Evolutionary conservation across 2,329 filamentous ascomycete species (phyloP), one percentile per base, ranked within the genome.

Genomic region (Exophiala alcalophila): DNA sequence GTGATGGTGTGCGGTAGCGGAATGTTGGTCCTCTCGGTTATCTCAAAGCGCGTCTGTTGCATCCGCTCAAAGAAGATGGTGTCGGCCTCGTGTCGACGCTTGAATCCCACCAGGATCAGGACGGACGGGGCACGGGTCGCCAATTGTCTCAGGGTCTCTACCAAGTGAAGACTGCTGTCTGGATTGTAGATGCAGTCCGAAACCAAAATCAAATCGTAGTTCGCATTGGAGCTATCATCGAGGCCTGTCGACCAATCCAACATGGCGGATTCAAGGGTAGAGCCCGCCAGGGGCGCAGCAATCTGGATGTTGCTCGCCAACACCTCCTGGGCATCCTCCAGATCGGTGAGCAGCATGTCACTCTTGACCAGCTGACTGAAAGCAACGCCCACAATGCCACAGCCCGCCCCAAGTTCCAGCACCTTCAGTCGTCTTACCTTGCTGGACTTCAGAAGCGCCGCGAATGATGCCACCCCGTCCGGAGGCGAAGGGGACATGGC

Each of bases 131-230:
- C 77, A 20, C 59, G 59, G 12, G 61, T 57, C 28, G 71, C 62
- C 34, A 84, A 61, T 7, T 62, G 65, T 15, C 58, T 54, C 7
- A 86, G 63, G 1, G 79, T 81, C 19, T 65, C 63, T 5, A 86
- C 80, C 25, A 86, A 65, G 16, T 77, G 71, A 2, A 79, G 77
- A 37, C 82, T 73, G 46, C 78, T 83, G 55, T 84, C 81, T 11
- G 75, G 68, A 59, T 86, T 86, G 64, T 87, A 87, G 2, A 82
- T 86, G 62, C 83, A 86, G 59, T 87, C 83, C 2, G 81, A 80
- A 1, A 84, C 74, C 3, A 85, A 59, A 15, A 86, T 70, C 23
- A 86, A 57, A 59, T 84, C 76, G 55, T 78, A 71, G 8, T 55
- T 56, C 25, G 56, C 57, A 16, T 56, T 52, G 15, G 54, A 56